A percentile compares a stretch with the other conserved stretches of the same genome.
Evolutionary conservation across 2,329 filamentous ascomycete genomes (phyloP).

Genomic region (Paecilomyces niveus): DNA sequence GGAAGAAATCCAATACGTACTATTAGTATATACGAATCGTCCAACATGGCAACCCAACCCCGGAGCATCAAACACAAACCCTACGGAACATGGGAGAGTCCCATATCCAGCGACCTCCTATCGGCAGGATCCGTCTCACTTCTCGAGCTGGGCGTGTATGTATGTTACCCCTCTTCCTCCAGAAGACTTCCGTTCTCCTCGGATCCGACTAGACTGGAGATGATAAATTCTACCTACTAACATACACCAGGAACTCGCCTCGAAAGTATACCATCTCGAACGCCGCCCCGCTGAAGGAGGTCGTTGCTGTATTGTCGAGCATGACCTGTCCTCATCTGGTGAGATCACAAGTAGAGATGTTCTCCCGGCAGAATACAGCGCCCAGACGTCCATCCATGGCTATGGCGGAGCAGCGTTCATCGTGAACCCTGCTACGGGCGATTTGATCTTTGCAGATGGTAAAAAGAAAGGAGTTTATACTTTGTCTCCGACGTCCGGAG

Average conservation of each 20-base stretch:
- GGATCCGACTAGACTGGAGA: too few species aligned
- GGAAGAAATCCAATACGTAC: background rate
- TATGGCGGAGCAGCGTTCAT: conserved; percentile 44
- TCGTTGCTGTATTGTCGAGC: conserved; percentile 40
- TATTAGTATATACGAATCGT: background rate
- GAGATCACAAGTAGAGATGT: conserved; percentile 30
- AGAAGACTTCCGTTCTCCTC: too few species aligned
- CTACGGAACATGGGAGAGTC: background rate
- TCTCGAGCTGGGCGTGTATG: background rate
- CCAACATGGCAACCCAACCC: background rate
- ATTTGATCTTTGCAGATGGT: conserved; percentile 42
- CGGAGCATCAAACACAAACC: background rate
- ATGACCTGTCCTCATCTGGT: conserved; percentile 13
- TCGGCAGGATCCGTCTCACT: background rate
- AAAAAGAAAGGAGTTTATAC: conserved; percentile 37
- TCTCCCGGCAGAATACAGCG: conserved; percentile 39
- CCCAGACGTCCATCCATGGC: conserved; percentile 44
- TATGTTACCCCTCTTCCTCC: background rate
- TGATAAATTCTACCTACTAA: background rate
- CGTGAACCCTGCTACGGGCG: conserved; percentile 28
- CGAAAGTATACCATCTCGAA: conserved; percentile 28
- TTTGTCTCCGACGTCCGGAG: conserved; percentile 31
- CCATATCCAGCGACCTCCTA: background rate
- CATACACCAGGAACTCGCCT: background rate
- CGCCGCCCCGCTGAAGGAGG: conserved; percentile 33